Percentiles rank a stretch among this genome's conserved stretches.
phyloP scores from a whole-genome alignment of 306 rosid genomes.

The Parietaria judaica region DNA sequence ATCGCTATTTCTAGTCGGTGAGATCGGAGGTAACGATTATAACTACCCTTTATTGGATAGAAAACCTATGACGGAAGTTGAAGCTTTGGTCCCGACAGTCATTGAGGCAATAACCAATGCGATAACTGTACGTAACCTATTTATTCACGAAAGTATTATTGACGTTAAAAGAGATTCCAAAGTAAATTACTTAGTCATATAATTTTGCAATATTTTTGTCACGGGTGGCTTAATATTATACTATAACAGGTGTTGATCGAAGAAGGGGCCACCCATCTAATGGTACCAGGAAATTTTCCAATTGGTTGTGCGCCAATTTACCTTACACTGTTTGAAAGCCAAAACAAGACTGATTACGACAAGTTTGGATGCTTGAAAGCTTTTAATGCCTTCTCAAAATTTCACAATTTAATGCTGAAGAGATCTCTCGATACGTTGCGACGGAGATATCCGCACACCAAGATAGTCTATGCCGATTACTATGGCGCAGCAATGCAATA shows the following conservation, averaged over 20 bases:
- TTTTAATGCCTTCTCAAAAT: slow-evolving; percentile 39
- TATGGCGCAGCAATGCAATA: slow-evolving; percentile 45
- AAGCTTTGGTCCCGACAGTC: slow-evolving; percentile 33
- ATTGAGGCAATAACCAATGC: slow-evolving; percentile 38
- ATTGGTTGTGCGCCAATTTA: slow-evolving; percentile 51
- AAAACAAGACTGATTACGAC: slow-evolving; percentile 33
- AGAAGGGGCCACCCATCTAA: slow-evolving; percentile 51
- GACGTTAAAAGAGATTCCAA: neutral
- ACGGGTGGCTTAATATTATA: too few species aligned
- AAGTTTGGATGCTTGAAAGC: slow-evolving; percentile 47
- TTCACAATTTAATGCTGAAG: slow-evolving; percentile 45
- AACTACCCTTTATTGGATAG: slow-evolving; percentile 41
- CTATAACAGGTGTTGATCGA: slow-evolving; percentile 43
- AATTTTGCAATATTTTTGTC: too few species aligned
- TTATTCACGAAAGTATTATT: neutral
- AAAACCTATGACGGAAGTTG: slow-evolving; percentile 35
- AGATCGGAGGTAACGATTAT: slow-evolving; percentile 76
- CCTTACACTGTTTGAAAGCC: slow-evolving; percentile 34
- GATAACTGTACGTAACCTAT: slow-evolving; percentile 28
- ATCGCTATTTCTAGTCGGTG: slow-evolving; percentile 36
- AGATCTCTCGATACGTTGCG: slow-evolving; percentile 26
- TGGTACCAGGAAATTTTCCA: slow-evolving; percentile 69
- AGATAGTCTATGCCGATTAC: slow-evolving; percentile 55
- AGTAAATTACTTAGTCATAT: too few species aligned
- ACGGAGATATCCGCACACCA: slow-evolving; percentile 36